phyloP scores from a whole-genome alignment of 2,329 filamentous ascomycete genomes.

The Geosmithia flava region DNA sequence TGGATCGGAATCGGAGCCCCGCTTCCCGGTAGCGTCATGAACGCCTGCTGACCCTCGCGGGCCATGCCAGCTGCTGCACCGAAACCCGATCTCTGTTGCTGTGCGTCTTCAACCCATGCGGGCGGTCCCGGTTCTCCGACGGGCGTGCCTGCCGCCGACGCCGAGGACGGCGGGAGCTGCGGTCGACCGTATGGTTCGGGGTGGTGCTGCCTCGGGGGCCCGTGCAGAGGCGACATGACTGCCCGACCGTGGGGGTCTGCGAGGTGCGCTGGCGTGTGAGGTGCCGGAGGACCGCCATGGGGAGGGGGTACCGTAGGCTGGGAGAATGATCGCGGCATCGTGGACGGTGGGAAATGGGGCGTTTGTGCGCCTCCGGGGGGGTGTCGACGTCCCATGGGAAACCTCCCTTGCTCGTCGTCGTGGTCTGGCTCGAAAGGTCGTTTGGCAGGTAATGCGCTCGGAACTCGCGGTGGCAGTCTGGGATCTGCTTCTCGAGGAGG shows the following conservation, averaged over 20 bases:
- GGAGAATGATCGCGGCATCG: slow-evolving; percentile 19
- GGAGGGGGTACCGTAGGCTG: slow-evolving; percentile 16
- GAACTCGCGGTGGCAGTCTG: slow-evolving; percentile 8
- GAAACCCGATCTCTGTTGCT: not conserved
- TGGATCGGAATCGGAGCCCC: slow-evolving; percentile 42
- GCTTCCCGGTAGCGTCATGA: slow-evolving; percentile 23
- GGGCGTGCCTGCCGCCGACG: not conserved
- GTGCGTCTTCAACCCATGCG: not conserved
- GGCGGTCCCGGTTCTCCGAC: not conserved
- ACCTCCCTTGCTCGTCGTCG: slow-evolving; percentile 12
- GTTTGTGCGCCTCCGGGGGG: slow-evolving; percentile 10
- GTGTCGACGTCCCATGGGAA: slow-evolving; percentile 12
- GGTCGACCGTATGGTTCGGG: not conserved
- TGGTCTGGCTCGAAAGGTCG: slow-evolving; percentile 16
- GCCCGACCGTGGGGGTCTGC: slow-evolving; percentile 11
- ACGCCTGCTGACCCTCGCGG: slow-evolving; percentile 22
- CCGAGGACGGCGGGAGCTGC: not conserved
- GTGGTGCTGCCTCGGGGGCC: slow-evolving; percentile 7
- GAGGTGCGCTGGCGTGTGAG: slow-evolving; percentile 9
- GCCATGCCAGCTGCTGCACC: slow-evolving; percentile 10
- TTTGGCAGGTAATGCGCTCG: slow-evolving; percentile 15
- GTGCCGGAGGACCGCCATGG: slow-evolving; percentile 11
- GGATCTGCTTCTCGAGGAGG: slow-evolving; percentile 10
- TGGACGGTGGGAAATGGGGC: slow-evolving; percentile 9
- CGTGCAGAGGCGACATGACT: slow-evolving; percentile 7